These are phyloP conservation scores for Sphagnurus paluster DNA, from an alignment of 1,284 basidiomycete genomes.

Conservation along the genomic window DNA sequence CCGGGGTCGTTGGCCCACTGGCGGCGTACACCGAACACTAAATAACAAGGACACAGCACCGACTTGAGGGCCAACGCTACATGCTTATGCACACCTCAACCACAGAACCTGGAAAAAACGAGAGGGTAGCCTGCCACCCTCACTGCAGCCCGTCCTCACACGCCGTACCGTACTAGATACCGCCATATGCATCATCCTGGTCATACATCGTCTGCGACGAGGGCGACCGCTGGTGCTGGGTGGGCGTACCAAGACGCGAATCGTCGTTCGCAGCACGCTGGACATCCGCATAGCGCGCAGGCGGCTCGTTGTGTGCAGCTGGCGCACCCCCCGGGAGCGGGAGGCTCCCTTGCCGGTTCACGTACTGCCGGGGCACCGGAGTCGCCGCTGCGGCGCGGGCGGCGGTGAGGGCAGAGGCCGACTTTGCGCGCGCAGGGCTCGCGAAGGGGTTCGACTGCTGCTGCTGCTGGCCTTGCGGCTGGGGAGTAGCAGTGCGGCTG, in stretches of 20 bases:
- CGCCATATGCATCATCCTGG: slow-evolving; percentile 65
- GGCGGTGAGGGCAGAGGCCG: slow-evolving; percentile 14
- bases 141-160: background rate
- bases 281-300: slow-evolving; percentile 18
- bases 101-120: slow-evolving; percentile 3
- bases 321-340: too few relatives aligned
- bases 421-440: slow-evolving; percentile 14
- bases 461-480: slow-evolving; percentile 1
- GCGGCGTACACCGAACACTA: background rate
- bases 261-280: slow-evolving; percentile 20
- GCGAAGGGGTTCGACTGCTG: slow-evolving; percentile 2
- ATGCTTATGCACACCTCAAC: background rate
- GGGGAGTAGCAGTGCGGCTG: too few relatives aligned
- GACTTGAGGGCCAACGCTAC: slow-evolving; percentile 1
- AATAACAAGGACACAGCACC: background rate
- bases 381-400: slow-evolving; percentile 13
- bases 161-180: slow-evolving; percentile 42
- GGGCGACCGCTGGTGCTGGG: slow-evolving; percentile 31
- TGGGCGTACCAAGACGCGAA: background rate
- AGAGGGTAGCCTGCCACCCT: slow-evolving; percentile 9
- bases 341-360: too few relatives aligned
- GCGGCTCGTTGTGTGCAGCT: too few relatives aligned
- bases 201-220: slow-evolving; percentile 57
- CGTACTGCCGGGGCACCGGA: slow-evolving; percentile 8
- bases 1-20: slow-evolving; percentile 16